These are phyloP conservation scores for Brassica cretica DNA, from an alignment of 345 rosid genomes.

Conservation along the genomic window DNA sequence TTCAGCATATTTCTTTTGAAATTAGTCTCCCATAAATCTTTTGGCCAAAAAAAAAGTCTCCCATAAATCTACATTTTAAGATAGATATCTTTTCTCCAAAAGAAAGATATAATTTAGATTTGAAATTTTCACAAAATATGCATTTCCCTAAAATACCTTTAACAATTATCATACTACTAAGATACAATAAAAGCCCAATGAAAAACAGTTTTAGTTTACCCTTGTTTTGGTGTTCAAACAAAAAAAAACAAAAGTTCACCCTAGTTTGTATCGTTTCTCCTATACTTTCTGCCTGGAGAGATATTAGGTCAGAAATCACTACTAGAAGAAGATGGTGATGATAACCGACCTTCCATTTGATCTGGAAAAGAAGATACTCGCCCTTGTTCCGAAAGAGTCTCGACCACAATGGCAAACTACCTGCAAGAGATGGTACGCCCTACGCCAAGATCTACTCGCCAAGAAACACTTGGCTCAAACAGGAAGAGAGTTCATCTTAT, in stretches of 20 bases:
- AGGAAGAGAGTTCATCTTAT: conserved; percentile 5
- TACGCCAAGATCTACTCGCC: conserved; percentile 3
- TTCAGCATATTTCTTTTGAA: neutral
- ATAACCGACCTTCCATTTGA: neutral
- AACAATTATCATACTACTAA: neutral
- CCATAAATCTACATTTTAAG: neutral
- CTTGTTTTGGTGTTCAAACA: neutral
- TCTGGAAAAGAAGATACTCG: neutral
- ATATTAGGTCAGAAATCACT: neutral
- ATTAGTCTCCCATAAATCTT: neutral
- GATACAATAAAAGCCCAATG: neutral
- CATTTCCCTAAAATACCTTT: neutral
- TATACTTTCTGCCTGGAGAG: neutral
- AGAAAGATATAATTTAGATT: neutral
- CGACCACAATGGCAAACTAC: neutral
- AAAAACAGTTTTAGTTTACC: neutral
- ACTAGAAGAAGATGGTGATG: neutral
- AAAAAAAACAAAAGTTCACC: neutral
- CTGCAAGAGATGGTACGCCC: neutral
- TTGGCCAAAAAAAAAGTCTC: neutral
- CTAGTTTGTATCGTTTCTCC: neutral
- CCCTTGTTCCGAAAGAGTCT: neutral
- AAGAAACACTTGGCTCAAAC: conserved; percentile 5
- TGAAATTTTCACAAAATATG: neutral
- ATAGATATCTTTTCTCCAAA: neutral